Conservation (phyloP, 2,329 filamentous ascomycete genomes). For the Diplodia mutila region DNA sequence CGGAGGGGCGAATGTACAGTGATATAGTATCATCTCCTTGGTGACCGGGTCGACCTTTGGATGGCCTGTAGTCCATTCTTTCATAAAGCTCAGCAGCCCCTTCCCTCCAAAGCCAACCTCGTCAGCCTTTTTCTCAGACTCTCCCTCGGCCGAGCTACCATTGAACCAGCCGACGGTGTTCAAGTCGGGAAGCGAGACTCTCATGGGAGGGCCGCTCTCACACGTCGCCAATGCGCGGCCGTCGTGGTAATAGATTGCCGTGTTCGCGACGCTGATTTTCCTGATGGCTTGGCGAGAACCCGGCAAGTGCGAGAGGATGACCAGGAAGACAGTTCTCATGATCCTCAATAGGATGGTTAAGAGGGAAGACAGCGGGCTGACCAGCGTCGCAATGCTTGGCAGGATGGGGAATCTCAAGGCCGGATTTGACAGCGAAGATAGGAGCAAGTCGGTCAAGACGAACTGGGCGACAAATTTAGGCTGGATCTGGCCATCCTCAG, state of each 20-base stretch:
- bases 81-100: slow-evolving; percentile 64
- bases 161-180: slow-evolving; percentile 74
- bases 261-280: slow-evolving; percentile 73
- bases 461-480: slow-evolving; percentile 73
- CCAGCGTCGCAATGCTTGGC: slow-evolving; percentile 68
- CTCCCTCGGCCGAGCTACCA: slow-evolving; percentile 59
- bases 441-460: slow-evolving; percentile 67
- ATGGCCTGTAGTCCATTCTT: slow-evolving; percentile 72
- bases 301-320: slow-evolving; percentile 61
- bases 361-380: slow-evolving; percentile 61
- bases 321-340: slow-evolving; percentile 60
- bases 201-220: slow-evolving; percentile 71
- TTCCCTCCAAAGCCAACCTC: slow-evolving; percentile 56
- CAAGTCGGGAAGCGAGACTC: slow-evolving; percentile 64
- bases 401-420: slow-evolving; percentile 61
- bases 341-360: slow-evolving; percentile 57
- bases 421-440: slow-evolving; percentile 56
- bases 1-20: slow-evolving; percentile 66
- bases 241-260: slow-evolving; percentile 68
- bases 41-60: slow-evolving; percentile 68
- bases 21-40: slow-evolving; percentile 69
- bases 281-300: slow-evolving; percentile 62
- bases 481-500: slow-evolving; percentile 46
- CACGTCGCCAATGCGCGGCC: slow-evolving; percentile 70
- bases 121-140: slow-evolving; percentile 43